phyloP scores from a whole-genome alignment of 139 green algal genomes.

The Spirogloea muscicola region DNA sequence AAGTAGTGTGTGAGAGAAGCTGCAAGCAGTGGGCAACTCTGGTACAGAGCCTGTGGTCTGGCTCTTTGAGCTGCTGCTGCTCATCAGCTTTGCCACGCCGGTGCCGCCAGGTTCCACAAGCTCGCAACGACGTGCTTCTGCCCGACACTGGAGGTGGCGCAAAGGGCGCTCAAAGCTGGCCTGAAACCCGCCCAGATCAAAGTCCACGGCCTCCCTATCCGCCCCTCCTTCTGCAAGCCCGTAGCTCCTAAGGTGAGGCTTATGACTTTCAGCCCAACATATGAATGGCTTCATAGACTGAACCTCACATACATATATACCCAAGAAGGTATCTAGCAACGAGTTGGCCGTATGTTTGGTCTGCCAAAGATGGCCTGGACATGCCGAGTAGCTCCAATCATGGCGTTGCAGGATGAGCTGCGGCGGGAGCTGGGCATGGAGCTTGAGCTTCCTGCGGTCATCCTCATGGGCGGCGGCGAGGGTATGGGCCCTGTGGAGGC shows the following conservation, averaged over 20 bases:
- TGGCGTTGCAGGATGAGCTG: conserved; percentile 32
- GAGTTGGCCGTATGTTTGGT: no score
- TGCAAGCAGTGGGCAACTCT: no score
- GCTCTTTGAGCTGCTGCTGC: background rate
- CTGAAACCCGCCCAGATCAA: conserved; percentile 48
- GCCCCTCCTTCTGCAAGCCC: conserved; percentile 76
- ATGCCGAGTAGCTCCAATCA: no score
- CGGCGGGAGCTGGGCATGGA: conserved; percentile 35
- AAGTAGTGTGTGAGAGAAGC: no score
- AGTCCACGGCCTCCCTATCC: conserved; percentile 79
- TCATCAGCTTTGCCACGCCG: no score
- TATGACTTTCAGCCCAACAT: conserved; percentile 9
- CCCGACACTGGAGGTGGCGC: conserved; percentile 58
- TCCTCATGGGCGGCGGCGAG: conserved; percentile 78
- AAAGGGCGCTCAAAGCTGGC: conserved; percentile 54
- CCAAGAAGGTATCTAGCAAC: no score
- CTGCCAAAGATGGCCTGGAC: no score
- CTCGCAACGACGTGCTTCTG: conserved; percentile 75
- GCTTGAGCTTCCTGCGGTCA: conserved; percentile 34
- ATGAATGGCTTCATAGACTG: no score
- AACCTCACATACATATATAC: no score
- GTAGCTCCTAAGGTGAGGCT: conserved; percentile 39
- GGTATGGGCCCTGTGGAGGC: conserved; percentile 91
- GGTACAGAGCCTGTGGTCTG: no score
- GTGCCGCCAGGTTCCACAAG: conserved; percentile 63